Base-by-base conservation (phyloP, 768 basidiomycete genomes). In the Trametes gibbosa region DNA sequence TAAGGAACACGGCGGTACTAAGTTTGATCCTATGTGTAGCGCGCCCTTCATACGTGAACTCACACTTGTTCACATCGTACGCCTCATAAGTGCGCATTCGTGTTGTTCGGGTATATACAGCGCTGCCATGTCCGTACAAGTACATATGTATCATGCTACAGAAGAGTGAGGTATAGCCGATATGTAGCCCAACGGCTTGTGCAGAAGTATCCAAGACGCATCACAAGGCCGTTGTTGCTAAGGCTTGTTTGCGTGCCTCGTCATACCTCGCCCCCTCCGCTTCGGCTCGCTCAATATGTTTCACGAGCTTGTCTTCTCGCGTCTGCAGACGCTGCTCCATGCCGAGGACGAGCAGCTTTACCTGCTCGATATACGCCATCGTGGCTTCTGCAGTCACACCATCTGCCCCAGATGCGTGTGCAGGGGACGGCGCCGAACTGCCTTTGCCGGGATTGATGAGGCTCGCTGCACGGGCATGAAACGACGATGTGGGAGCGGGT, bases 321-420 rank as follows among this genome's bases (percentile, higher is more conserved):
- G 71, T 72, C 58, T 87, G 80, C 59, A 89, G 74, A 55, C 86
- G 79, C 65, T 90, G 84, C 58, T 90, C 86, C 85, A 91, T 89
- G 0, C 89, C 89, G 16, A 90, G 73, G 17, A 91, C 80, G 21
- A 90, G 72, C 61, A 87, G 70, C 35, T 85, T 80, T 5, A 90
- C 78, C 59, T 89, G 84, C 64, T 90, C 87, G 29, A 90, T 78
- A 56, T 88, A 83, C 3, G 84, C 81, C 5, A 81, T 68, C 2
- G 81, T 77, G 2, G 77, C 77, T 37, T 79, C 78, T 13, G 70
- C 56, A 32, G 66, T 62, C 64, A 71, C 47, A 23, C 47, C 57
- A n/a, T 57, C 57, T 45, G 21, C n/a, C 27, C 41, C n/a, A 5
- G 47, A 14, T 1, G 59, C 19, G 29, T n/a, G 19, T 0, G 54